Base-by-base conservation (phyloP, 2,329 filamentous ascomycete species). In the Graphiopsis chlorocephala region DNA sequence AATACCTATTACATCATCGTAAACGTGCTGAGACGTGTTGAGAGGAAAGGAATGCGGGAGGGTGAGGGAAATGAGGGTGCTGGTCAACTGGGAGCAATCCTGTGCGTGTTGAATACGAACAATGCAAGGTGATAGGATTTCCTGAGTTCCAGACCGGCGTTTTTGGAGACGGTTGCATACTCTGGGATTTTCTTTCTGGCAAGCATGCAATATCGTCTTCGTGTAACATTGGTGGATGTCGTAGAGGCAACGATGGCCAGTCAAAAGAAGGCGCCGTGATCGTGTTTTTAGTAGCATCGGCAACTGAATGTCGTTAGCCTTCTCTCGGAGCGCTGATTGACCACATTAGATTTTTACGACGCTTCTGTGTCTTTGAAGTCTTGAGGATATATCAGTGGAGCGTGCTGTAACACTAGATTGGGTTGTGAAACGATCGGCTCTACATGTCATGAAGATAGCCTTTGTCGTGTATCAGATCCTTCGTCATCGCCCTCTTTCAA, bases 61-160 rank as follows among this genome's bases (percentile, higher is more conserved):
- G 55, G n/a, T 10, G 55, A 64, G 28, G 53, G 62, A 48, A 59
- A 64, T 64, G 62, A 64, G 23, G 42, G 28, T 38, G 38, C 53
- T 53, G 47, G 26, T 42, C 55, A 7, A 59, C n/a, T 45, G 50
- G 31, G 50, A 61, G 28, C 31, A 50, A 61, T 61, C 20, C 59
- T 52, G 35, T 50, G n/a, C 33, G n/a, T 33, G 45, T 52, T 26
- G 45, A 35, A 28, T 52, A 35, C 29, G 45, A 61, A 25, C 59
- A 61, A 31, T 52, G 45, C 42, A 38, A 61, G 38, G 33, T 4
- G n/a, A 29, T 17, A 25, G 17, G 28, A 17, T 42, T 26, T 5
- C 26, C 47, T 52, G 52, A 56, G 28, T 28, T 56, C 28, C 29
- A 56, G 52, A 56, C 17, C n/a, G 5, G 52, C n/a, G n/a, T n/a